phyloP scores from a whole-genome alignment of 2,329 filamentous ascomycete genomes.

The Colletotrichum sojae region DNA sequence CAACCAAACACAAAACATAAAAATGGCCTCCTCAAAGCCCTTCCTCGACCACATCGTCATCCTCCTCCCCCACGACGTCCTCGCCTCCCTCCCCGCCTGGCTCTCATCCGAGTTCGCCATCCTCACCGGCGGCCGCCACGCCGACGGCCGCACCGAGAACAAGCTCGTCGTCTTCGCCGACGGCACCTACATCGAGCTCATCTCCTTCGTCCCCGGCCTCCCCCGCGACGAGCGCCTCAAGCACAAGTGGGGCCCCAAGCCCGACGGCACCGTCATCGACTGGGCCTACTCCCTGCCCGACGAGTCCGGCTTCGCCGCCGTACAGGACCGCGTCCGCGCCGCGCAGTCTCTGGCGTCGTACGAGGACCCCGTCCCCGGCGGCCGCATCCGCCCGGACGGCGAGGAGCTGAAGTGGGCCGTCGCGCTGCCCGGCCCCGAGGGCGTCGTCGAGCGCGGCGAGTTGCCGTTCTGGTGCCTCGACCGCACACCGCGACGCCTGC shows the following conservation, averaged over 20 bases:
- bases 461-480: constrained; percentile 79
- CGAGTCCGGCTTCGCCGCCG: constrained; percentile 52
- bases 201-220: constrained; percentile 66
- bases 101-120: constrained; percentile 70
- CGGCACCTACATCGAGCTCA: constrained; percentile 77
- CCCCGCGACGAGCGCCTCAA: constrained; percentile 54
- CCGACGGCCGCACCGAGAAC: constrained; percentile 73
- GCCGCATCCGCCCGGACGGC: constrained; percentile 69
- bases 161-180: constrained; percentile 74
- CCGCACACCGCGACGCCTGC: constrained; percentile 66
- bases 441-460: constrained; percentile 57
- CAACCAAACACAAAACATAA: not conserved
- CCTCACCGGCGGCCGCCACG: constrained; percentile 72
- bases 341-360: constrained; percentile 59
- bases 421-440: constrained; percentile 54
- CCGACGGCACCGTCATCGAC: constrained; percentile 68
- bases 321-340: constrained; percentile 53
- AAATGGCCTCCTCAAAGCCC: constrained; percentile 42
- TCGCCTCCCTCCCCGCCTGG: constrained; percentile 63
- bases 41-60: constrained; percentile 76
- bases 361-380: constrained; percentile 63
- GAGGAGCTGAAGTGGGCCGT: constrained; percentile 72
- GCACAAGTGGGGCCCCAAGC: constrained; percentile 72
- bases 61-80: constrained; percentile 67
- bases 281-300: constrained; percentile 67